A percentile compares a stretch with the other conserved stretches of the same genome.
These are phyloP conservation scores for Hypholoma sublateritium DNA, from an alignment of 768 basidiomycete species.

Conservation along the genomic window DNA sequence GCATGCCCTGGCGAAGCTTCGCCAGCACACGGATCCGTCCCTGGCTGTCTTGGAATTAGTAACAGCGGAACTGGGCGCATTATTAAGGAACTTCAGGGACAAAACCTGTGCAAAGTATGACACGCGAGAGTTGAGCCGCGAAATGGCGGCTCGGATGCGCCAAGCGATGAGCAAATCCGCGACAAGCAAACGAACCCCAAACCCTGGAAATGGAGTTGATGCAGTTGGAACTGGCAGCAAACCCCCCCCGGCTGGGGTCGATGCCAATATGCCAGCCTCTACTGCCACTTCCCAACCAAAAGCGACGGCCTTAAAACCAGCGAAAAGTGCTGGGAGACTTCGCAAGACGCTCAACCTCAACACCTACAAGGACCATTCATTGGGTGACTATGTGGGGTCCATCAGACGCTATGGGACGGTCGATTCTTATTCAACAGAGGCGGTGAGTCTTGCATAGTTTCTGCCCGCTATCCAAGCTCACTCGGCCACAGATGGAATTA, in stretches of 20 bases:
- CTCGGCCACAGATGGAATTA: no score
- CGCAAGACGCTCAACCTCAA: not conserved
- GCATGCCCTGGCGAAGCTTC: conserved; percentile 34
- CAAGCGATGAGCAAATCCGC: not conserved
- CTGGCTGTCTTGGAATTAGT: conserved; percentile 20
- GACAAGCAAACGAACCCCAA: not conserved
- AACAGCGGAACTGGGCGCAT: conserved; percentile 25
- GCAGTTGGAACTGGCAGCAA: no score
- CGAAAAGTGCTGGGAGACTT: no score
- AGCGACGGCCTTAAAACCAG: no score
- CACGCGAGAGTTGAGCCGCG: conserved; percentile 19
- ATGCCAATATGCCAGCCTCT: no score
- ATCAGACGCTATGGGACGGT: not conserved
- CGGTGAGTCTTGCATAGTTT: not conserved
- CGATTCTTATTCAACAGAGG: not conserved
- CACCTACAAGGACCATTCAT: not conserved
- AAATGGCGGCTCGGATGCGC: conserved; percentile 3
- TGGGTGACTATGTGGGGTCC: not conserved
- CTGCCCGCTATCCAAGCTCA: not conserved
- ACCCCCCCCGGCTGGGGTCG: no score
- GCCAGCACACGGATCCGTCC: conserved; percentile 35
- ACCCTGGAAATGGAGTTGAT: no score
- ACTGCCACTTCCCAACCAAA: no score
- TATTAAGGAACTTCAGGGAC: conserved; percentile 21
- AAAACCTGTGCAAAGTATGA: conserved; percentile 14